Evolutionary conservation across 148 eudicot species (phyloP).

Genomic region (Cornus suecica): DNA sequence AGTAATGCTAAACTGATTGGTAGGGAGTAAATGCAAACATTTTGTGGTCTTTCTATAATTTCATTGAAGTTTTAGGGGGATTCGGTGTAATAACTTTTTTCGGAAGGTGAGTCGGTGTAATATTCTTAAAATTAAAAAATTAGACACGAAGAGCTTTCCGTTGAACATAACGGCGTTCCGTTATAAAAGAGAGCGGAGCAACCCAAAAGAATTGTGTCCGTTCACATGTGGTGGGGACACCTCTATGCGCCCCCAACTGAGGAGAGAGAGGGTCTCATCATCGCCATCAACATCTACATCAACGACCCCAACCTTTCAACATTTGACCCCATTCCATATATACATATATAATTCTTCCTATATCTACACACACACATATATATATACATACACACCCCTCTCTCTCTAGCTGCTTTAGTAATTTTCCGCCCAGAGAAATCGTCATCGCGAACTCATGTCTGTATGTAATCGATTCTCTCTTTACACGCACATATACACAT

Average conservation of each 20-base stretch:
- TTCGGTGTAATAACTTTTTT: too few relatives aligned
- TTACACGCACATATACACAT: too few relatives aligned
- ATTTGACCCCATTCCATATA: background rate
- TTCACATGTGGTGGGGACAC: background rate
- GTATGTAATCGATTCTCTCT: slow-evolving; percentile 16
- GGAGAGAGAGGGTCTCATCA: background rate
- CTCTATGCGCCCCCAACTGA: background rate
- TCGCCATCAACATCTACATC: background rate
- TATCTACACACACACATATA: background rate
- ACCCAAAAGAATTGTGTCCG: background rate
- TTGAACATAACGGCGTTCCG: background rate
- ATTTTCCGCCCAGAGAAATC: slow-evolving; percentile 3
- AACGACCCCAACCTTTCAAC: background rate
- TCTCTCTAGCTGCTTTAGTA: background rate
- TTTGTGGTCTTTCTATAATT: too few relatives aligned
- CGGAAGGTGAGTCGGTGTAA: too few relatives aligned
- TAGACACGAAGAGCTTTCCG: too few relatives aligned
- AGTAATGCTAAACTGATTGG: too few relatives aligned
- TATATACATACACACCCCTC: background rate
- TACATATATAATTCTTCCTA: background rate
- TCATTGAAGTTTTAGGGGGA: too few relatives aligned
- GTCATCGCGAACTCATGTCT: slow-evolving; percentile 23
- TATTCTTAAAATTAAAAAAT: too few relatives aligned
- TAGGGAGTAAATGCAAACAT: too few relatives aligned
- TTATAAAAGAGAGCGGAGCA: background rate